Evolutionary conservation across 176 grass and related monocot genomes (phyloP).

Genomic region (Eremochloa ophiuroides): DNA sequence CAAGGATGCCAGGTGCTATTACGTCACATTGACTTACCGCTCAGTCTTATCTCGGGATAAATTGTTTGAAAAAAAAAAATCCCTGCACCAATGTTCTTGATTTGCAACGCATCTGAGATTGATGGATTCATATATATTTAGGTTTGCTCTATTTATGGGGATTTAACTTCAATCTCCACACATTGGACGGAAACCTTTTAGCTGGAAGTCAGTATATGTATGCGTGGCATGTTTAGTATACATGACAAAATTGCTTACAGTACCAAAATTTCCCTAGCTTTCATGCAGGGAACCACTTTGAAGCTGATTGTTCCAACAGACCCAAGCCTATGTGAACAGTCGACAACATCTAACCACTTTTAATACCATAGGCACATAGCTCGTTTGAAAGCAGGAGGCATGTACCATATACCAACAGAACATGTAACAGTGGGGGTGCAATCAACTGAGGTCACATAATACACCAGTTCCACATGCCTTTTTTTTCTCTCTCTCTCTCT

Average conservation of each 20-base stretch:
- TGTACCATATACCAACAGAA: neutral
- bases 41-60: neutral
- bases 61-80: too few relatives aligned
- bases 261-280: neutral
- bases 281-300: neutral
- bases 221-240: neutral
- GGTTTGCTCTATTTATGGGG: neutral
- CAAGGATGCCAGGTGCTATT: neutral
- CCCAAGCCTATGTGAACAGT: neutral
- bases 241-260: neutral
- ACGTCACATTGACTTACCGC: neutral
- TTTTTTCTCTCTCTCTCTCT: neutral
- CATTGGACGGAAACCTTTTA: neutral
- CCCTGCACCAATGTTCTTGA: neutral
- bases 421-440: neutral
- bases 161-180: neutral
- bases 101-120: neutral
- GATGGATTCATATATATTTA: neutral
- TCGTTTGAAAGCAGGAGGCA: neutral
- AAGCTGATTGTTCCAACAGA: conserved; percentile 4
- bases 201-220: neutral
- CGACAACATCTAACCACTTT: neutral
- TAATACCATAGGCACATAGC: neutral
- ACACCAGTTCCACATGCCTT: conserved; percentile 11
- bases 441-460: conserved; percentile 2